Evolutionary conservation across 345 rosid species (phyloP), one percentile per base, ranked within the genome.

Genomic region (Eutrema yunnanense): DNA sequence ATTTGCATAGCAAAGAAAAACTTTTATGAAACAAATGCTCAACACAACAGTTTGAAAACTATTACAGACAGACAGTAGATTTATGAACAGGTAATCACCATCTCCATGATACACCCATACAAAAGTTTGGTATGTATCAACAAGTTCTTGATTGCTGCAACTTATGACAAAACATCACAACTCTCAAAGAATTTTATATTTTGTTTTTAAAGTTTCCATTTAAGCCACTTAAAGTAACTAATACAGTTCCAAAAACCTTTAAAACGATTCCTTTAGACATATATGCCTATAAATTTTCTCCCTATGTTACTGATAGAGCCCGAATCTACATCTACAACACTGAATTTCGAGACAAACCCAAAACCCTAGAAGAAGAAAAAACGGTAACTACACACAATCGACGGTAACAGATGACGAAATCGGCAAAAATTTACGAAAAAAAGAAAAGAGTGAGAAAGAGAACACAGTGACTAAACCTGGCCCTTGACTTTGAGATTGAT

Each of bases 401-500:
- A 58, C 2, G 19, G 36, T 7, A 48, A 7, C 13, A 3, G 40
- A 56, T 22, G 36, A 22, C 1, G 62, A 34, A 32, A 22, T 44
- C 22, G 9, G 37, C 5, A 36, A 12, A 36, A 2, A 52, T 5
- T 9, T 5, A 16, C 11, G 12, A 41, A 10, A 14, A 3, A 13
- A 0, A 33, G 3, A 16, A 30, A 19, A 16, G 4, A 14, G 33
- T 0, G 43, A 47, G 22, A 59, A 9, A 62, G 22, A 14, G 41
- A 59, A 48, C 22, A 62, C 8, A 32, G 46, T 9, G 71, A 60
- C 19, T 11, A 37, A 57, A 92, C 97, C 97, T 92, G 96, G 55
- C 96, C 92, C 77, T 92, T 89, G 72, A 92, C 97, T 66, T 92
- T 92, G 75, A 92, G 97, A 44, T 89, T 89, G 82, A 92, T 89